Evolutionary conservation across 306 rosid genomes (phyloP), one percentile per base, ranked within the genome.

Genomic region (Pyrus betulifolia): DNA sequence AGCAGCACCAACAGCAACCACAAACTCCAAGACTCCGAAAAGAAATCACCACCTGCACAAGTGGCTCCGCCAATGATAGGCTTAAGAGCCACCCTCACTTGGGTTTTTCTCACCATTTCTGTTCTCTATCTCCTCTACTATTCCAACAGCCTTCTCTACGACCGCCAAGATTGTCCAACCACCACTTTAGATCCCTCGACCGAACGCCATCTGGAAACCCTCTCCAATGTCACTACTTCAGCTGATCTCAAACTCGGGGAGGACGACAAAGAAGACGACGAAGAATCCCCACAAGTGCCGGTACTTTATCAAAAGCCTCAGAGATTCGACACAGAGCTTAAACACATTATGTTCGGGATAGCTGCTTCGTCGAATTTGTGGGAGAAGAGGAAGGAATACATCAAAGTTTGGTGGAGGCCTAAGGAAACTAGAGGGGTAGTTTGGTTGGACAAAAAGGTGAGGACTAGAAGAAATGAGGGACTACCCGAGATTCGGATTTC

Each of bases 391-490:
- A 92, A 92, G 76, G 96, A 95, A 49, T 90, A 90, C 81, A 95
- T 95, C 19, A 95, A 90, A 77, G 72, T 77, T 40, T 92, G 98
- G 97, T 90, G 98, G 98, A 87, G 86, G 80, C 96, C 98, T 11
- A 82, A 83, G 31, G 60, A 87, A 82, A 92, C 93, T 3, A 83
- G 97, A 77, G 98, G 96, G 28, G 89, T 89, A 4, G 98, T 96
- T 52, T 96, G 98, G 98, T 33, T 92, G 46, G 99, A 95, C 58
- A 59, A 76, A 80, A 51, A 33, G 5, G 92, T 95, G 12, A 76
- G 59, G 6, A 72, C 65, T 0, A 66, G 35, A 7, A 62, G 61
- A 17, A 67, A 81, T 9, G 96, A 92, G 64, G 87, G 77, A 46
- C 82, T 92, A 6, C 98, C 99, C 0, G 89, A 91, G 72, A 88